Conservation (phyloP, 169 alveolate genomes). For the Theileria annulata region DNA sequence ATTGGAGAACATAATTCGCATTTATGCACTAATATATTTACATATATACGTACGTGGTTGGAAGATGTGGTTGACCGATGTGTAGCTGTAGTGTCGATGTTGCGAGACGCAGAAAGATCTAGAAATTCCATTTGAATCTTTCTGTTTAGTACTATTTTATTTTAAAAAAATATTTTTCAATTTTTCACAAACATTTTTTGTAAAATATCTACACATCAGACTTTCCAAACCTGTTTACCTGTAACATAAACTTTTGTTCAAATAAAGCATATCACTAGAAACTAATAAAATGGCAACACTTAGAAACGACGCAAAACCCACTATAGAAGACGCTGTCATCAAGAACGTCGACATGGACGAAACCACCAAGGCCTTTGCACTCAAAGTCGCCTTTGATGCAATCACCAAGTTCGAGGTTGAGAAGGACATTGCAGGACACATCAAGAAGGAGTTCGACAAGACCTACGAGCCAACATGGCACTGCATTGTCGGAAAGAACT, state of each 20-base stretch:
- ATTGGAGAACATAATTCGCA: conserved; percentile 9
- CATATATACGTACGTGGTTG: too few species aligned
- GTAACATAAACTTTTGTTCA: too few species aligned
- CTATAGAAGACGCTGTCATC: conserved; percentile 67
- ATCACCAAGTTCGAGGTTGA: conserved; percentile 93
- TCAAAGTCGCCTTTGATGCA: conserved; percentile 98
- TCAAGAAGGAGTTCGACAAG: conserved; percentile 99
- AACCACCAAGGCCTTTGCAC: conserved; percentile 97
- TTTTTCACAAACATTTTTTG: too few species aligned
- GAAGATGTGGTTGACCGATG: not conserved
- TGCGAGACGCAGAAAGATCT: conserved; percentile 11
- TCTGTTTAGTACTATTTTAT: too few species aligned
- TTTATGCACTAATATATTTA: not conserved
- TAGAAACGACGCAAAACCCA: conserved; percentile 9
- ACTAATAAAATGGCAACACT: conserved; percentile 15
- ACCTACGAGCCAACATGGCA: conserved; percentile 98
- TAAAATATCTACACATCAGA: too few species aligned
- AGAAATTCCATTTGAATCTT: not conserved
- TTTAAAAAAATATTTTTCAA: too few species aligned
- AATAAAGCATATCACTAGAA: too few species aligned
- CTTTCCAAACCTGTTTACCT: too few species aligned
- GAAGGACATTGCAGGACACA: conserved; percentile 97
- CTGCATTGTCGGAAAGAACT: conserved; percentile 98
- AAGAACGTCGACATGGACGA: conserved; percentile 99
- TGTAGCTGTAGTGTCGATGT: not conserved